phyloP scores from a whole-genome alignment of 1,284 basidiomycete species.

The Malassezia slooffiae region DNA sequence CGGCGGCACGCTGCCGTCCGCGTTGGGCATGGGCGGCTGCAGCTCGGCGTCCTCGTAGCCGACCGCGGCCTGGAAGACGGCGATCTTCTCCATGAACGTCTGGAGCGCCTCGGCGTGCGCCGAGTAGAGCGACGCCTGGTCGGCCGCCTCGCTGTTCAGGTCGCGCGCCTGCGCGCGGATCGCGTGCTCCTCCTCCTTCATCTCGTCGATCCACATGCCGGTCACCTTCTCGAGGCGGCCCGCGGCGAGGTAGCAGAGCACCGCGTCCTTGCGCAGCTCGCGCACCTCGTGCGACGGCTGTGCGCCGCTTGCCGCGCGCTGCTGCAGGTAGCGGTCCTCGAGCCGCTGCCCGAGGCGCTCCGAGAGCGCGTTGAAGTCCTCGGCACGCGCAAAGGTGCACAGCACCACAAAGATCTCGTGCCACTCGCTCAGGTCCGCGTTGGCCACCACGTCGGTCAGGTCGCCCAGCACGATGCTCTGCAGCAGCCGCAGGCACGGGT shows the following conservation, averaged over 20 bases:
- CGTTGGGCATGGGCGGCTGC: conserved; percentile 48
- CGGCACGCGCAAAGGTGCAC: conserved; percentile 78
- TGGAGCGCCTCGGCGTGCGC: conserved; percentile 81
- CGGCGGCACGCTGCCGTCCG: conserved; percentile 50
- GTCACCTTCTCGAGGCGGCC: conserved; percentile 78
- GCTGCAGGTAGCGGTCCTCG: conserved; percentile 66
- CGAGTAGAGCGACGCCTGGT: conserved; percentile 53
- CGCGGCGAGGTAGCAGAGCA: conserved; percentile 74
- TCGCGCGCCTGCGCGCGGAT: conserved; percentile 18
- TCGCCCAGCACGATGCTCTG: conserved; percentile 90
- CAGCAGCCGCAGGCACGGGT: conserved; percentile 86
- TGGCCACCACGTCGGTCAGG: conserved; percentile 82
- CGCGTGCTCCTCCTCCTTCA: conserved; percentile 66
- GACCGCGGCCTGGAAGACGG: conserved; percentile 81
- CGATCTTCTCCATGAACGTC: conserved; percentile 91
- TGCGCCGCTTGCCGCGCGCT: no score
- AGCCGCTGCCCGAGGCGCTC: conserved; percentile 85
- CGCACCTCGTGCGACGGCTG: conserved; percentile 48
- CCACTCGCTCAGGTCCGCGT: conserved; percentile 90
- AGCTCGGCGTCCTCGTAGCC: conserved; percentile 76
- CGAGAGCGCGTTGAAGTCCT: conserved; percentile 73
- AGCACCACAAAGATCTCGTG: conserved; percentile 92
- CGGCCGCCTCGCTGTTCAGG: conserved; percentile 7
- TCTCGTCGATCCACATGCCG: conserved; percentile 83
- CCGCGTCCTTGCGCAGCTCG: conserved; percentile 73